Evolutionary conservation across 225 moss, liverwort and hornwort species (phyloP).

Genomic region (Climacium dendroides): DNA sequence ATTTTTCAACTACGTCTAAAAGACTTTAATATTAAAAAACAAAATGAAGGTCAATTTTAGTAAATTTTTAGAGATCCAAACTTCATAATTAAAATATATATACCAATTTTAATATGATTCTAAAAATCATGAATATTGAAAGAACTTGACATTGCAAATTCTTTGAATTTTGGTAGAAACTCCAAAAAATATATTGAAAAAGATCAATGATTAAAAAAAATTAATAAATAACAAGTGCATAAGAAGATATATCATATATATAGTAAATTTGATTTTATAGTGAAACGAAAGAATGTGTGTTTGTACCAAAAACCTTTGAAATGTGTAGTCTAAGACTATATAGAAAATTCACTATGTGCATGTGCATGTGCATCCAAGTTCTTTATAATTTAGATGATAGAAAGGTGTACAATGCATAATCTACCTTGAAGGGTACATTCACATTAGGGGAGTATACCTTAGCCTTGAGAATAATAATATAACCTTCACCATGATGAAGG

Average conservation of each 20-base stretch:
- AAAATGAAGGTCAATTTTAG: background rate
- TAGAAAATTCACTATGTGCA: background rate
- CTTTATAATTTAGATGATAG: background rate
- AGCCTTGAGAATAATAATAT: background rate
- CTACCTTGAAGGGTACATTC: fast-evolving
- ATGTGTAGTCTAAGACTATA: background rate
- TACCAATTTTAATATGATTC: background rate
- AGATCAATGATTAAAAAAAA: background rate
- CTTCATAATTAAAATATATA: background rate
- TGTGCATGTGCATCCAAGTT: background rate
- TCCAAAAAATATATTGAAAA: background rate
- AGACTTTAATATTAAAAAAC: background rate
- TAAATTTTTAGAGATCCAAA: too few relatives aligned
- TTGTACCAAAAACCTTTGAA: background rate
- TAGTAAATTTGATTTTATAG: background rate
- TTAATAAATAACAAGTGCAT: background rate
- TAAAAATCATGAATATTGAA: background rate
- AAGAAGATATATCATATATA: too few relatives aligned
- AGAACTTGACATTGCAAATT: background rate
- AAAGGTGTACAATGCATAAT: background rate
- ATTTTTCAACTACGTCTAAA: background rate
- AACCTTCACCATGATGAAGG: too few relatives aligned
- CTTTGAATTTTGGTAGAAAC: background rate
- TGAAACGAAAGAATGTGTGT: background rate
- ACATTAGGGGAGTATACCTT: background rate